Evolutionary conservation across 345 rosid genomes (phyloP), one percentile per base, ranked within the genome.

Genomic region (Populus nigra): DNA sequence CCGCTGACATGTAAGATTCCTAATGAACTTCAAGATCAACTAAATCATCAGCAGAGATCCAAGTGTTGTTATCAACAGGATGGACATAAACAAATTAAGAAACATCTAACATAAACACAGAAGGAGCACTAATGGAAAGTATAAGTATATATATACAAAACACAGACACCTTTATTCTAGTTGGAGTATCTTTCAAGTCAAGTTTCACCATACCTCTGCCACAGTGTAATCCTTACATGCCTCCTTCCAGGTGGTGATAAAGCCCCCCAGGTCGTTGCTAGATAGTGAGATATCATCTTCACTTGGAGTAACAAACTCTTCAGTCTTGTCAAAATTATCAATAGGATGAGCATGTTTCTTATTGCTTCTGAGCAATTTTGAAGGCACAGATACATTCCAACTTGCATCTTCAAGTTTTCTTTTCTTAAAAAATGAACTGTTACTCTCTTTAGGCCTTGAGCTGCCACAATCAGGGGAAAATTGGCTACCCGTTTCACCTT

Each of bases 161-260:
- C 50, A 47, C 50, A 47, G 50, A 15, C 50, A 47, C 16, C 50
- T 13, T 47, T 47, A 18, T 15, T 47, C 50, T 47, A 47, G 18
- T 47, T 47, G 50, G 50, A 47, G 17, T 3, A 15, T 47, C 50
- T 47, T 47, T 47, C 50, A 45, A 45, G 50, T 45, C 17, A 3
- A 45, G 50, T 45, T 45, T 45, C 50, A 15, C 15, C 50, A 47
- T 87, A 95, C 99, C 85, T 86, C 87, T 41, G 80, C 74, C 50
- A 85, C 82, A 79, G 85, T 77, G 66, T 84, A 80, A 82, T 89
- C 92, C 85, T 84, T 87, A 80, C 96, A 95, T 50, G 91, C 83
- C 73, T 86, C 93, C 88, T 90, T 93, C 98, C 97, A 95, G 35
- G 91, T 91, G 77, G 94, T 83, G 82, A 91, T 86, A 84, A 95